Evolutionary conservation across 2,329 filamentous ascomycete genomes (phyloP).

Genomic region (Aquanectria penicillioides): DNA sequence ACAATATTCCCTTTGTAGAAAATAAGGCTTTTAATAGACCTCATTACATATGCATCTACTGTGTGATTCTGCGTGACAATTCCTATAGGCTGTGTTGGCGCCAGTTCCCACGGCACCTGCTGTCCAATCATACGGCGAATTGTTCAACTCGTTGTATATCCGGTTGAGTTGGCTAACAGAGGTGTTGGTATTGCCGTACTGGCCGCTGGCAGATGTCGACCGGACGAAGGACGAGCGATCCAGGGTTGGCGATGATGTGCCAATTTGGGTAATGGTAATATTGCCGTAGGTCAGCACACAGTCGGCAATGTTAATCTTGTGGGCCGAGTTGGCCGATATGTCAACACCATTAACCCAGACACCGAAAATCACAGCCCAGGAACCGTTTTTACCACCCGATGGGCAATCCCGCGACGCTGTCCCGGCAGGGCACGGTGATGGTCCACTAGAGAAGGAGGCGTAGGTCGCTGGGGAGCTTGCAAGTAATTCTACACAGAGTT

Average conservation of each 20-base stretch:
- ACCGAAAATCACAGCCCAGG: slow-evolving; percentile 21
- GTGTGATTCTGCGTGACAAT: too few relatives aligned
- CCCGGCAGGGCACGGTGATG: slow-evolving; percentile 2
- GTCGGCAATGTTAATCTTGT: slow-evolving; percentile 19
- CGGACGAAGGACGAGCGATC: slow-evolving; percentile 8
- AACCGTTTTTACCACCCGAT: neutral
- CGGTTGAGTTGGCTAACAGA: neutral
- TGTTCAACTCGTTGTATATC: slow-evolving; percentile 15
- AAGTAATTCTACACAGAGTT: slow-evolving; percentile 11
- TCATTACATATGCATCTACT: too few relatives aligned
- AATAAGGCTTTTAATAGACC: too few relatives aligned
- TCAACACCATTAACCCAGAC: slow-evolving; percentile 23
- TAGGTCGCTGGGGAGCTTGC: slow-evolving; percentile 10
- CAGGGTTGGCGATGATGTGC: slow-evolving; percentile 10
- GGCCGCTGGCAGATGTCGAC: neutral
- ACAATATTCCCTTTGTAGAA: too few relatives aligned
- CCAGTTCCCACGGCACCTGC: neutral
- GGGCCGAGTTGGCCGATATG: neutral
- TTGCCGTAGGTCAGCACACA: slow-evolving; percentile 25
- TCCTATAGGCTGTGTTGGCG: slow-evolving; percentile 16
- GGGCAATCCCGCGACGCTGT: neutral
- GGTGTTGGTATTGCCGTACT: neutral
- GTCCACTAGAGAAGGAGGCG: slow-evolving; percentile 13
- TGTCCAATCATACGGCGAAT: slow-evolving; percentile 19
- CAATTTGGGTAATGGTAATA: slow-evolving; percentile 20